phyloP scores from a whole-genome alignment of 331 rosid species.

The Arachis monticola region DNA sequence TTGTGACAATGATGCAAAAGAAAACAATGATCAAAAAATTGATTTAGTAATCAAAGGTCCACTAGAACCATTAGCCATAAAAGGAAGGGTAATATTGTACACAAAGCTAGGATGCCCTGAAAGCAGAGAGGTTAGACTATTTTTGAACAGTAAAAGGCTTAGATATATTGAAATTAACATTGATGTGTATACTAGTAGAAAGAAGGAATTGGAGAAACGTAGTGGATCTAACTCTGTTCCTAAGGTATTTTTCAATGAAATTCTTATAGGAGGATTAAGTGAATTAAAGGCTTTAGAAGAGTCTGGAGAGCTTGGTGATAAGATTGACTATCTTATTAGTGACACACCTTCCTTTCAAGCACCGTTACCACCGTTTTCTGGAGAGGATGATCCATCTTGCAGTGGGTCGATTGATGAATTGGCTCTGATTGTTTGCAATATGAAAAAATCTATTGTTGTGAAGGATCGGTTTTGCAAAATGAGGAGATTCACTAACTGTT shows the following conservation, averaged over 20 bases:
- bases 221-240: conserved; percentile 72
- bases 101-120: conserved; percentile 76
- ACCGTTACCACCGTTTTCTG: conserved; percentile 87
- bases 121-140: conserved; percentile 63
- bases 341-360: conserved; percentile 67
- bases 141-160: conserved; percentile 65
- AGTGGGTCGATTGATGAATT: conserved; percentile 77
- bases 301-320: conserved; percentile 70
- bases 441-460: conserved; percentile 68
- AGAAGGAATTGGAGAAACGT: conserved; percentile 67
- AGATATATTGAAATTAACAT: conserved; percentile 74
- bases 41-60: conserved; percentile 45
- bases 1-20: conserved; percentile 49
- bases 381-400: conserved; percentile 77
- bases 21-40: conserved; percentile 46
- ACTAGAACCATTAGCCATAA: conserved; percentile 50
- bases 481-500: conserved; percentile 67
- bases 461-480: conserved; percentile 74
- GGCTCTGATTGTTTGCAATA: conserved; percentile 71
- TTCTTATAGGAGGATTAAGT: conserved; percentile 68
- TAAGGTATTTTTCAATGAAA: conserved; percentile 71
- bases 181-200: conserved; percentile 75
- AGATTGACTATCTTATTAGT: conserved; percentile 67
- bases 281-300: conserved; percentile 59
- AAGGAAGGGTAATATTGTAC: conserved; percentile 71